Percentiles rank a stretch among this genome's conserved stretches.
Evolutionary conservation across 371 early-diverging fungal species (phyloP).

Genomic region (Phascolomyces articulosus): DNA sequence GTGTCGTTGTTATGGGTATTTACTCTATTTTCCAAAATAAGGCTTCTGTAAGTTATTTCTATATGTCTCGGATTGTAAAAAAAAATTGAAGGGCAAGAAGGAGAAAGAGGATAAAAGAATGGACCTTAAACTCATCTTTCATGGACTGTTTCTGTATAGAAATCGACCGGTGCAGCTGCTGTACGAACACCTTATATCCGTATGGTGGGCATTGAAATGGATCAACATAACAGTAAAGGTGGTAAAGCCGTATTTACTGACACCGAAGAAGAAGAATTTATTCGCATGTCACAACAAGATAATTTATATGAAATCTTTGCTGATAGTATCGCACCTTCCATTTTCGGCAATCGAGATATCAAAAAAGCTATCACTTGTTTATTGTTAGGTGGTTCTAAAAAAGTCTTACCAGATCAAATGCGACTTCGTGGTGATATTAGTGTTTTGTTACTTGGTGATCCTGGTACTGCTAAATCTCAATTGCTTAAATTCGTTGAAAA

Average conservation of each 20-base stretch:
- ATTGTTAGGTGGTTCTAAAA: conserved; percentile 98
- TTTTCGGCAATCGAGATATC: conserved; percentile 96
- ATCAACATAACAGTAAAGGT: conserved; percentile 76
- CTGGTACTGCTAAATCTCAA: conserved; percentile 99
- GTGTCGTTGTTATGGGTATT: conserved; percentile 96
- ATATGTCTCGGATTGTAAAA: neutral
- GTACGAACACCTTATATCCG: conserved; percentile 93
- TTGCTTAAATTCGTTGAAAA: conserved; percentile 98
- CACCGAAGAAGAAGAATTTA: conserved; percentile 91
- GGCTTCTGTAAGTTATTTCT: conserved; percentile 33
- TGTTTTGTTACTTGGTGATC: conserved; percentile 99
- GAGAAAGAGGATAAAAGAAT: too few species aligned
- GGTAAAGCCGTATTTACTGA: conserved; percentile 80
- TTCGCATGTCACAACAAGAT: conserved; percentile 84
- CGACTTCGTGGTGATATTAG: conserved; percentile 98
- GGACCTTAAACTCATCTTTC: too few species aligned
- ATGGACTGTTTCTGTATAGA: too few species aligned
- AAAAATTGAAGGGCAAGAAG: too few species aligned
- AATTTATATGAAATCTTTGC: conserved; percentile 90
- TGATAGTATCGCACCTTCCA: conserved; percentile 95
- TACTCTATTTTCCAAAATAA: conserved; percentile 89
- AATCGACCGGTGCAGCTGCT: conserved; percentile 76
- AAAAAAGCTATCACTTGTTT: conserved; percentile 98
- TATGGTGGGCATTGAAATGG: conserved; percentile 88
- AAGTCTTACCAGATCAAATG: conserved; percentile 96